These are phyloP conservation scores for Fraxinus excelsior DNA, from an alignment of 257 asterid species.

Conservation along the genomic window DNA sequence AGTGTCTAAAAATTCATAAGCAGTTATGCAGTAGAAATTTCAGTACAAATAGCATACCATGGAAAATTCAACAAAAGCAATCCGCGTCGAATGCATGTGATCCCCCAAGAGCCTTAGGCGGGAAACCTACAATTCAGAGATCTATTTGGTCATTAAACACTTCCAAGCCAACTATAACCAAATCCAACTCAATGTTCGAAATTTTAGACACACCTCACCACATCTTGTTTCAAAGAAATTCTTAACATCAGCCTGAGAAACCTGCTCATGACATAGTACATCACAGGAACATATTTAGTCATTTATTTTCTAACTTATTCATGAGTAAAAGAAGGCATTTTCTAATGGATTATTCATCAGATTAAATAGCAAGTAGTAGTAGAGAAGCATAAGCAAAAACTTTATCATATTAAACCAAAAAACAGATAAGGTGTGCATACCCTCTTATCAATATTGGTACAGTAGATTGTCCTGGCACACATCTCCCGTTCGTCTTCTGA, in stretches of 20 bases:
- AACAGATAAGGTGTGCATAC: slow-evolving; percentile 31
- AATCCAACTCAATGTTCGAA: slow-evolving; percentile 3
- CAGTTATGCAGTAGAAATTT: background rate
- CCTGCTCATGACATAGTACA: slow-evolving; percentile 40
- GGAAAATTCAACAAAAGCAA: slow-evolving; percentile 61
- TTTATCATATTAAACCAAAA: background rate
- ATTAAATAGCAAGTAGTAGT: background rate
- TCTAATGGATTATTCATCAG: background rate
- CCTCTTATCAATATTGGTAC: slow-evolving; percentile 93
- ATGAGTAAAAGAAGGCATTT: background rate
- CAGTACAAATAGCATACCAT: slow-evolving; percentile 38
- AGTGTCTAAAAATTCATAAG: background rate
- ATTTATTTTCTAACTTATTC: background rate
- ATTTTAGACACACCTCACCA: slow-evolving; percentile 63
- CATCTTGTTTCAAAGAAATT: slow-evolving; percentile 83
- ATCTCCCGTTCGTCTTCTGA: slow-evolving; percentile 96
- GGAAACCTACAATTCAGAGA: slow-evolving; percentile 47
- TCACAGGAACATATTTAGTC: background rate
- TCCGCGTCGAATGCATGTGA: slow-evolving; percentile 63
- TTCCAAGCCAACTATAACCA: slow-evolving; percentile 12
- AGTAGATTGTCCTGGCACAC: slow-evolving; percentile 97
- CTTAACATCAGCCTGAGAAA: slow-evolving; percentile 82
- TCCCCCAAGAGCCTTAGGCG: slow-evolving; percentile 69
- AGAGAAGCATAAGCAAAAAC: background rate
- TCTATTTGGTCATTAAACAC: slow-evolving; percentile 3